Percentiles rank a stretch among this genome's conserved stretches.
These are phyloP conservation scores for Lodderomyces metapsilosis DNA, from an alignment of 1,139 yeast genomes.

Conservation along the genomic window DNA sequence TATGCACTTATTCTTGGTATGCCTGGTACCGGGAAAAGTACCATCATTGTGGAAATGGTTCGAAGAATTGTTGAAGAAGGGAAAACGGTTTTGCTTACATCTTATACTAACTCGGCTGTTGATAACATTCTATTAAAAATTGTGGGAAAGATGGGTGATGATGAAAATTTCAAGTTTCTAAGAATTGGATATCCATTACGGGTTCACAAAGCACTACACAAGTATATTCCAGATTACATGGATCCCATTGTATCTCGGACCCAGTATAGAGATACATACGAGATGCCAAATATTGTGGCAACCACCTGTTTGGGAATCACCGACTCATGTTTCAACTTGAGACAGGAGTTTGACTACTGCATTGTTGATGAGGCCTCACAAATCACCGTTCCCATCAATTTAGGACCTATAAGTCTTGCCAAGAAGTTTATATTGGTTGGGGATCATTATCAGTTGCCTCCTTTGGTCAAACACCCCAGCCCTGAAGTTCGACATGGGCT, in stretches of 20 bases:
- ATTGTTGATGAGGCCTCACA: constrained; percentile 97
- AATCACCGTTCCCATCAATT: constrained; percentile 82
- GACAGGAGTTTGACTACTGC: constrained; percentile 80
- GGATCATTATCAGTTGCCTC: constrained; percentile 91
- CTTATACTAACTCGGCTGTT: constrained; percentile 94
- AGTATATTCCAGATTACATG: constrained; percentile 49
- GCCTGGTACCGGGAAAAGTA: constrained; percentile 99
- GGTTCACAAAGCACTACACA: constrained; percentile 62
- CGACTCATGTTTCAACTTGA: constrained; percentile 56
- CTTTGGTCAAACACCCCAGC: constrained; percentile 65
- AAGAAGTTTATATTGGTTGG: constrained; percentile 88
- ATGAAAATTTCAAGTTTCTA: constrained; percentile 27
- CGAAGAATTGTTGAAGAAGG: constrained; percentile 55
- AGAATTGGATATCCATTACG: constrained; percentile 57
- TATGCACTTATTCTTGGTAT: constrained; percentile 85
- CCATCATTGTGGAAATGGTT: constrained; percentile 79
- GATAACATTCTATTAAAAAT: constrained; percentile 84
- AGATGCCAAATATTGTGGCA: constrained; percentile 75
- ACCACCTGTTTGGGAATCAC: constrained; percentile 81
- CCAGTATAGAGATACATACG: constrained; percentile 45
- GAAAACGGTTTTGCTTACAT: constrained; percentile 72
- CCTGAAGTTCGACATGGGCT: constrained; percentile 60
- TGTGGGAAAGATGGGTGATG: constrained; percentile 25
- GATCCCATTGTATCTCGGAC: constrained; percentile 40
- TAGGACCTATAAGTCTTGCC: constrained; percentile 82